Conservation (phyloP, 306 rosid genomes). For the Prunus kanzakura region DNA sequence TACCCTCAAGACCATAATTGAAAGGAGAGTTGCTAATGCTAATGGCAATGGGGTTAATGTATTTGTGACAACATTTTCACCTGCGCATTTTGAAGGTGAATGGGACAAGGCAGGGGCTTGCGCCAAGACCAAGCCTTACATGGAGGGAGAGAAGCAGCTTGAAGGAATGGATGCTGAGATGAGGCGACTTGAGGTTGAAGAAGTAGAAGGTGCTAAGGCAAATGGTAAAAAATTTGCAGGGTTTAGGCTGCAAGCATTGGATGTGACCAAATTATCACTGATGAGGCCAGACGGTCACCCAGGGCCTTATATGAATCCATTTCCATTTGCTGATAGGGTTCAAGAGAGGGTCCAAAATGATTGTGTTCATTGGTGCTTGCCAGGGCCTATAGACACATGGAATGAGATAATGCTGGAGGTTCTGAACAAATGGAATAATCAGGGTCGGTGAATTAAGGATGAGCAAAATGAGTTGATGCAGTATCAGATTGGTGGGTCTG, state of each 20-base stretch:
- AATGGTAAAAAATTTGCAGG: conserved; percentile 23
- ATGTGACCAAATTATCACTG: conserved; percentile 60
- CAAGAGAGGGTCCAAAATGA: conserved; percentile 71
- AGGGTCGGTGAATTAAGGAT: conserved; percentile 5
- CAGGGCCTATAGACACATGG: conserved; percentile 92
- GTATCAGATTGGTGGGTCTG: not conserved
- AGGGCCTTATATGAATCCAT: conserved; percentile 81
- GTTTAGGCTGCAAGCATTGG: conserved; percentile 60
- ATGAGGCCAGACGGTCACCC: conserved; percentile 95
- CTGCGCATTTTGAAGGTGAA: conserved; percentile 85
- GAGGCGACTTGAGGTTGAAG: conserved; percentile 65
- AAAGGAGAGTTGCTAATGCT: conserved; percentile 34
- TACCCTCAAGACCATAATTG: conserved; percentile 44
- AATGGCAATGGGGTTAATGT: conserved; percentile 40
- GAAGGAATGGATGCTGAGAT: conserved; percentile 86
- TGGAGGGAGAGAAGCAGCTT: conserved; percentile 47
- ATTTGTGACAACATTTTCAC: conserved; percentile 77
- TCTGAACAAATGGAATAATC: conserved; percentile 49
- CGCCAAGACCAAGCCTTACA: conserved; percentile 57
- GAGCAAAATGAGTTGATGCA: conserved; percentile 21
- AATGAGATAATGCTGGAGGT: conserved; percentile 67
- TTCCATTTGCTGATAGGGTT: conserved; percentile 66
- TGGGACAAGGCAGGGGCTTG: conserved; percentile 95
- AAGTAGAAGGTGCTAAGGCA: conserved; percentile 57
- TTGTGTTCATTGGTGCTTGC: conserved; percentile 97